Evolutionary conservation across 2,329 filamentous ascomycete genomes (phyloP).

Genomic region (Lachnellula suecica): DNA sequence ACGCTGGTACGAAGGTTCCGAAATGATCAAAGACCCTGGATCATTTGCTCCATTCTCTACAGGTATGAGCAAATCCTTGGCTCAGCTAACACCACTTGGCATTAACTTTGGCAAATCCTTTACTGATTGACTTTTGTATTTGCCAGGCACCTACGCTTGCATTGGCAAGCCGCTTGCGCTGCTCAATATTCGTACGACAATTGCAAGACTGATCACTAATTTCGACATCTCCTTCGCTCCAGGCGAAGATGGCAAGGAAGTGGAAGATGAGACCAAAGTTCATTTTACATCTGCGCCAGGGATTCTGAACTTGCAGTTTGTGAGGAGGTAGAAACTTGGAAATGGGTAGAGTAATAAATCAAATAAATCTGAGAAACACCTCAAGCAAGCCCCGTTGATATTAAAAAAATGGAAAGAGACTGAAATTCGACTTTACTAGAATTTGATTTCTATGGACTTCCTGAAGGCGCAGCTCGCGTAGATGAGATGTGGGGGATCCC

Average conservation of each 20-base stretch:
- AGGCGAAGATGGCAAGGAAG: slow-evolving; percentile 1
- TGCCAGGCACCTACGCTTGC: slow-evolving; percentile 3
- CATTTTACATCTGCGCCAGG: slow-evolving; percentile 6
- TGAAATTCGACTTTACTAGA: too few species aligned
- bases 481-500: too few species aligned
- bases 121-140: neutral
- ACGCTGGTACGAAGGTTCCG: slow-evolving; percentile 1
- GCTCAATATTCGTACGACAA: neutral
- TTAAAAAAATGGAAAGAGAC: too few species aligned
- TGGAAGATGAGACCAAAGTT: neutral
- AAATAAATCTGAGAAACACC: too few species aligned
- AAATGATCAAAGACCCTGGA: neutral
- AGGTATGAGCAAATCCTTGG: neutral
- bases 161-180: slow-evolving; percentile 5
- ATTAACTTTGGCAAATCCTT: too few species aligned
- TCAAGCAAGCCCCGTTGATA: too few species aligned
- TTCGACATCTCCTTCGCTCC: slow-evolving; percentile 5
- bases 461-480: too few species aligned
- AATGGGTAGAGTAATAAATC: too few species aligned
- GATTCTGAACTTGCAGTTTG: neutral
- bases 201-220: neutral
- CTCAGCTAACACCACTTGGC: too few species aligned
- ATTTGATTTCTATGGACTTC: too few species aligned
- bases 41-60: neutral
- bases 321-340: too few species aligned